These are phyloP conservation scores for Solanum piurae DNA, from an alignment of 257 asterid species.

Conservation along the genomic window DNA sequence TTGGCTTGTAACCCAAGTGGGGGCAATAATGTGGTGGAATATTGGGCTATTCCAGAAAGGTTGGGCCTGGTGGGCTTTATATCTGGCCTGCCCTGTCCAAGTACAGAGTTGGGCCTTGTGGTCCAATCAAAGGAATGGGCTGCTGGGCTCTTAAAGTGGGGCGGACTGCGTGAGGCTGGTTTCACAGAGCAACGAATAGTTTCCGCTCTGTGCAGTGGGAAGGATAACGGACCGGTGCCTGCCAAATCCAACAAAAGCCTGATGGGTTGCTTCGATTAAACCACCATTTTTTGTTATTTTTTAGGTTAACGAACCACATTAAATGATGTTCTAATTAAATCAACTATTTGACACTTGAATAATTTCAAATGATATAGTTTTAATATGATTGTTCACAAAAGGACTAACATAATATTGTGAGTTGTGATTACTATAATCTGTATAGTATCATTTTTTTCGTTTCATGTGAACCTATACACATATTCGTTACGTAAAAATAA, in stretches of 20 bases:
- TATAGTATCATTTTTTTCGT: too few relatives aligned
- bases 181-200: neutral
- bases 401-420: too few relatives aligned
- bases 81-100: neutral
- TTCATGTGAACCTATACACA: too few relatives aligned
- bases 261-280: neutral
- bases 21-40: neutral
- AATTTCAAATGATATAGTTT: too few relatives aligned
- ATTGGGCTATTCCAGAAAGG: neutral
- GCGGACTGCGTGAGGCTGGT: neutral
- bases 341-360: too few relatives aligned
- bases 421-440: too few relatives aligned
- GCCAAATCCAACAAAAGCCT: neutral
- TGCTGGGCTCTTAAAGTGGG: neutral
- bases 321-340: too few relatives aligned
- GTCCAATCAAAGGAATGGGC: neutral
- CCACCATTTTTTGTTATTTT: neutral
- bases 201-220: neutral
- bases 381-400: too few relatives aligned
- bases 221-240: neutral
- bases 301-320: too few relatives aligned
- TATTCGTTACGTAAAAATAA: fast-evolving
- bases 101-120: neutral
- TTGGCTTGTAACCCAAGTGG: neutral
- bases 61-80: neutral